Base-by-base conservation (phyloP, 192 early-diverging fungal species). In the Coemansia nantahalensis region DNA sequence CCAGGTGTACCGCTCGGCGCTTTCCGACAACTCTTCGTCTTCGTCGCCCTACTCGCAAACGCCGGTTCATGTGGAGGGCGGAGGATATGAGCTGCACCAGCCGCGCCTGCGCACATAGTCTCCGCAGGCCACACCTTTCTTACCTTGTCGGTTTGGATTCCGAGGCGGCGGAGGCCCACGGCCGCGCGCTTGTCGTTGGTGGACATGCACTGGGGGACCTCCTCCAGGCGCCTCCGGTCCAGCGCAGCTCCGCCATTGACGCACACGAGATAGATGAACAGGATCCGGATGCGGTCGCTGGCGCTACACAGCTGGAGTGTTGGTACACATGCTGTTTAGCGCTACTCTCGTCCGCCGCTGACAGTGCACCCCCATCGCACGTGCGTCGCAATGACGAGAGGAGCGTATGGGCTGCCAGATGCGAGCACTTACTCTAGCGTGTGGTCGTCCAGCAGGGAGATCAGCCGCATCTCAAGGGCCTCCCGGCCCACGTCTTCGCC, bases 231-330 rank as follows among this genome's bases (percentile, higher is more conserved):
- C 15, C 75, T 56, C 16, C 75, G 54, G 16, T 78, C 75, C 1
- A 45, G 16, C 15, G 58, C 68, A 14, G 39, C 52, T 4, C 62
- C 56, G 5, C 75, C 75, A 17, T 71, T 39, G 22, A 43, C 49
- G 35, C 53, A 48, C 19, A 78, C 62, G 16, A 78, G 43, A 21
- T 78, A 78, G 9, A 78, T 38, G 16, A 78, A 52, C 28, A 78
- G 34, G 11, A 71, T 44, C 23, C 75, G 37, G 28, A 78, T 59
- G 16, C 59, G 45, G 48, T 78, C 75, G 8, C 48, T 47, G n/a
- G 39, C 47, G 6, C 74, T 77, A 70, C 33, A 31, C 6, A 24
- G 26, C 7, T 5, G 26, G 26, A 7, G 3, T 28, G 26, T 7
- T 28, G 26, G 26, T 7, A 28, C 7, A 28, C 4, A 7, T 28